Base-by-base conservation (phyloP, 768 basidiomycete genomes). In the Boletus pseudo-olivaceus region DNA sequence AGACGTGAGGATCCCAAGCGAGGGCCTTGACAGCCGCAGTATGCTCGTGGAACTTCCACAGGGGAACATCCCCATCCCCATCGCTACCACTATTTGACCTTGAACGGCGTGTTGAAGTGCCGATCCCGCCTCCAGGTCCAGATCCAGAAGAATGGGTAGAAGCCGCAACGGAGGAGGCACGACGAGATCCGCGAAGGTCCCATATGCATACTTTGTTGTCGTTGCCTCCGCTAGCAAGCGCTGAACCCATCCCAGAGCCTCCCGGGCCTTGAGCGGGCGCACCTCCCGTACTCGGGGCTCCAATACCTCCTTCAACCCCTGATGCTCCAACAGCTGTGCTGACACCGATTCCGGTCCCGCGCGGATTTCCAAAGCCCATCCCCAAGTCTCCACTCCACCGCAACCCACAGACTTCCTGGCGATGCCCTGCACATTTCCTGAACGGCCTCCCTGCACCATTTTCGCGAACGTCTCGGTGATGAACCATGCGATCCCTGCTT, bases 201-300 rank as follows among this genome's bases (percentile, higher is more conserved):
- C 95, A 99, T 49, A 99, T 93, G 63, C 92, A 93, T 17, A 99
- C 90, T 74, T 98, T 98, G 74, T 99, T 99, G 72, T 99, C 96
- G 68, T 99, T 99, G 0, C 96, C 96, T 2, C 96, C 96, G 60
- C 89, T 93, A 4, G 96, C 96, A 5, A 99, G 80, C 30, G 78
- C 78, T 8, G 85, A 85, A 8, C 69, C 68, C 59, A 58, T 76
- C 62, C 47, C 71, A 55, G 35, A 75, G 23, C 67, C 61, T 51
- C 67, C 58, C 2, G 67, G 62, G 40, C 67, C 59, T 39, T 66
- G 66, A 15, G 65, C 66, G 4, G 66, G 55, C 17, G 55, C 63
- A 14, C 65, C 65, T 39, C 65, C 65, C 4, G 54, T 37, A 26
- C 54, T 63, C 1, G 66, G 58, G 3, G 55, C 55, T 30, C 63